These are phyloP conservation scores for Dactylellina parvicollis DNA, from an alignment of 2,329 filamentous ascomycete species.

Conservation along the genomic window DNA sequence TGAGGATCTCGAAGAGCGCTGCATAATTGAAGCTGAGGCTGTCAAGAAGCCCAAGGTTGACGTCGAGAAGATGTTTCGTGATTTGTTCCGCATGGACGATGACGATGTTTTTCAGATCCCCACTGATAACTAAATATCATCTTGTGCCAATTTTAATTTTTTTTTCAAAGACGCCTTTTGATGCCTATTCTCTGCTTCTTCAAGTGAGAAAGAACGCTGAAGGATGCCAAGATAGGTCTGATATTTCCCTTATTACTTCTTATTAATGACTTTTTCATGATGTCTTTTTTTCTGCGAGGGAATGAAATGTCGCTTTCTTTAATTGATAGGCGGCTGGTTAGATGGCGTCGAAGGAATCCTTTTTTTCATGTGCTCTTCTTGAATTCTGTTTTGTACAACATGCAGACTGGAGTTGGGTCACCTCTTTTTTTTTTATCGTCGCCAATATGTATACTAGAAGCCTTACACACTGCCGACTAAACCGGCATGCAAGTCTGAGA, in stretches of 20 bases:
- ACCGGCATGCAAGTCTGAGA: too few relatives aligned
- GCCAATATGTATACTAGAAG: slow-evolving; percentile 9
- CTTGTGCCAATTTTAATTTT: slow-evolving; percentile 4
- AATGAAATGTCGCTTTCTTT: neutral
- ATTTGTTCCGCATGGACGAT: slow-evolving; percentile 39
- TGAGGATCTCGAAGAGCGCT: slow-evolving; percentile 26
- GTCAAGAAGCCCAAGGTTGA: slow-evolving; percentile 30
- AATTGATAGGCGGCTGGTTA: neutral
- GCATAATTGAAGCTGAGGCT: slow-evolving; percentile 30
- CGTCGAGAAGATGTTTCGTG: slow-evolving; percentile 34
- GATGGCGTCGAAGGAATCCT: slow-evolving; percentile 6
- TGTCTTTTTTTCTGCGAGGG: neutral
- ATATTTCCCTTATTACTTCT: neutral
- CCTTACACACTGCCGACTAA: neutral
- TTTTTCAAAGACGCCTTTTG: neutral
- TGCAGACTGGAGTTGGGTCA: neutral
- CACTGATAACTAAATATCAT: slow-evolving; percentile 23
- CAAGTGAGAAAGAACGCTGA: neutral
- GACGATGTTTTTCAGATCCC: slow-evolving; percentile 50
- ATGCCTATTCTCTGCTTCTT: slow-evolving; percentile 12
- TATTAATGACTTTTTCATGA: neutral
- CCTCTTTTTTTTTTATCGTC: neutral
- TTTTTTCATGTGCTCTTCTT: neutral
- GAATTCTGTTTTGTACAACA: slow-evolving; percentile 2
- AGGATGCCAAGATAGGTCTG: neutral